Base-by-base conservation (phyloP, 192 early-diverging fungal genomes). In the Oehlia diaphana region DNA sequence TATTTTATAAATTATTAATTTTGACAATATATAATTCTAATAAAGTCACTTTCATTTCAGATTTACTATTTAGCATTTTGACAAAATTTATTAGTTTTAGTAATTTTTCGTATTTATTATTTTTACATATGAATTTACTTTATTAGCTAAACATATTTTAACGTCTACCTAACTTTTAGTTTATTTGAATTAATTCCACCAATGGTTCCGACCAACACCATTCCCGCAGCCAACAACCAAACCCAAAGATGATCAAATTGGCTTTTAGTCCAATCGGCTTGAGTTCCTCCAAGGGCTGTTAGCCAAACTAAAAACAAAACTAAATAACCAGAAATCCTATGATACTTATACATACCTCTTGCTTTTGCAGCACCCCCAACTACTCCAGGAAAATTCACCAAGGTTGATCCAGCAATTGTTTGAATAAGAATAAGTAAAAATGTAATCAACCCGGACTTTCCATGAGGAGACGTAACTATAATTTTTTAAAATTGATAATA, bases 281-380 rank as follows among this genome's bases (percentile, higher is more conserved):
- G 79, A 26, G 81, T 82, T 12, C 85, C 85, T 21, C 82, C 77
- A 14, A 84, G 76, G 37, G 83, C 85, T 2, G 85, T 86, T 2
- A 78, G 33, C 79, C 79, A 86, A 19, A 80, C 44, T 5, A 86
- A 69, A 10, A 77, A 8, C 26, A 86, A 64, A 13, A 84, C 10
- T 1, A 84, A 3, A 63, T 86, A 86, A 8, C 85, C 85, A 31
- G 79, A 77, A 53, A 82, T 44, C 7, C 85, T 58, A 70, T 86
- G 85, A 65, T 84, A 86, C 39, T 84, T 86, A 73, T 80, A 86
- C 13, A 86, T 50, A 2, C 44, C 67, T 61, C 80, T 82, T 9
- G 85, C 83, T 37, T 79, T 70, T 8, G 50, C 9, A 8, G 76
- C 77, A 5, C 81, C 79, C 5, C 85, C 85, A 47, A 78, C 80